These are phyloP conservation scores for Kwoniella dejecticola DNA, from an alignment of 768 basidiomycete genomes.

Conservation along the genomic window DNA sequence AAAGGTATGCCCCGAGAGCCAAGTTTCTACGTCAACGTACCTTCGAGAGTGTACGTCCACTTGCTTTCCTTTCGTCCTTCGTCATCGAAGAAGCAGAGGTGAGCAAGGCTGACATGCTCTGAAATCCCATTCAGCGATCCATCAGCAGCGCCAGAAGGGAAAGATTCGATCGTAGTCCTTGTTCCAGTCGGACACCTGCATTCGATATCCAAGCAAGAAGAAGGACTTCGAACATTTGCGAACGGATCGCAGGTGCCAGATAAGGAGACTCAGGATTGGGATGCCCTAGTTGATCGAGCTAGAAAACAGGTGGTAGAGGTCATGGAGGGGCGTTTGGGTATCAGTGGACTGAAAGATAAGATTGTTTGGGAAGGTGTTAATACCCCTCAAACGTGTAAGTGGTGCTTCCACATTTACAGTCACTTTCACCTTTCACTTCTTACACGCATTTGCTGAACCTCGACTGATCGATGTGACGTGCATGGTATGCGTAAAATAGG, in stretches of 20 bases:
- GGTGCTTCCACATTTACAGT: background rate
- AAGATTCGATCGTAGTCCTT: conserved; percentile 56
- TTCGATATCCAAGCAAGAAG: background rate
- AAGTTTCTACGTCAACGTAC: conserved; percentile 59
- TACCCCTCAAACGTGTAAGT: conserved; percentile 57
- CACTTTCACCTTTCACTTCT: background rate
- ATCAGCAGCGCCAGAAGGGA: conserved; percentile 57
- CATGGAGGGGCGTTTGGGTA: conserved; percentile 47
- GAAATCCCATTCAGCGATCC: conserved; percentile 55
- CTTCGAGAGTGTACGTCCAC: conserved; percentile 53
- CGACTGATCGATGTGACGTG: no score
- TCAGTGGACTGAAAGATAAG: conserved; percentile 51
- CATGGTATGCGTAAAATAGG: conserved; percentile 26
- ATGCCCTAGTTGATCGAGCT: conserved; percentile 50
- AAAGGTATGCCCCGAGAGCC: conserved; percentile 58
- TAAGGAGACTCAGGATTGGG: conserved; percentile 51
- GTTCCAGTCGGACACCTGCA: conserved; percentile 57
- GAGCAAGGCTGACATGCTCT: no score
- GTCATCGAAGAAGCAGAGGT: no score
- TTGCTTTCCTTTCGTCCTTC: no score
- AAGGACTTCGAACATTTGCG: conserved; percentile 23
- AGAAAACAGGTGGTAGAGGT: conserved; percentile 51
- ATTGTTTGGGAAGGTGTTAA: conserved; percentile 57
- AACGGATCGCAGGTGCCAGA: conserved; percentile 26
- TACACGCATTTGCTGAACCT: no score